phyloP scores from a whole-genome alignment of 495 filamentous ascomycete genomes.

The Daldinia caldariorum region DNA sequence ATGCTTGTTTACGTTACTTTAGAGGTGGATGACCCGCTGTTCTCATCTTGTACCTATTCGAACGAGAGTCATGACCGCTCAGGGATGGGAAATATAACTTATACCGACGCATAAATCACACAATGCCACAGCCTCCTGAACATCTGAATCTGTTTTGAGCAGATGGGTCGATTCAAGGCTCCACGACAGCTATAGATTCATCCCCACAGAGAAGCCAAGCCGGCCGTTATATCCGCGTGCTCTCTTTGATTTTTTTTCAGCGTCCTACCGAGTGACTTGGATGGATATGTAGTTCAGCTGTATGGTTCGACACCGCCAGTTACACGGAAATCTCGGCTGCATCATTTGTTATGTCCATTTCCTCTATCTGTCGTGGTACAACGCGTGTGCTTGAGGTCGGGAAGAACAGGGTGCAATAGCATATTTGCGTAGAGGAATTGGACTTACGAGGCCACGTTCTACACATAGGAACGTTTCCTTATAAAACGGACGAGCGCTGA shows the following conservation, averaged over 20 bases:
- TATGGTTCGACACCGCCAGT: conserved; percentile 27
- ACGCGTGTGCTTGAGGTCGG: conserved; percentile 12
- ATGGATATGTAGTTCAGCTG: neutral
- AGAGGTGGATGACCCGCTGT: conserved; percentile 14
- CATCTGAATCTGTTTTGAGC: conserved; percentile 24
- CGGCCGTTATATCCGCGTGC: conserved; percentile 13
- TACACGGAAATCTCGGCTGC: conserved; percentile 22
- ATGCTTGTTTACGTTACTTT: neutral
- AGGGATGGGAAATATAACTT: conserved; percentile 1
- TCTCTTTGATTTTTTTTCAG: neutral
- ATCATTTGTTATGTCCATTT: conserved; percentile 12
- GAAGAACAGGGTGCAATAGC: neutral
- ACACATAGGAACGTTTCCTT: conserved; percentile 17
- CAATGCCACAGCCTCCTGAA: conserved; percentile 5
- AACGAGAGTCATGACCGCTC: conserved; percentile 16
- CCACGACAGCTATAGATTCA: conserved; percentile 29
- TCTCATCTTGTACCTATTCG: conserved; percentile 12
- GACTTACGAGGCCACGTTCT: conserved; percentile 6
- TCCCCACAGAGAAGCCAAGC: conserved; percentile 23
- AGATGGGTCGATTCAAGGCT: conserved; percentile 25
- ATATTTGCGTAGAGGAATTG: conserved; percentile 4
- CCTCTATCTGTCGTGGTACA: conserved; percentile 16
- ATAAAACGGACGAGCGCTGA: conserved; percentile 35
- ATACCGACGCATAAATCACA: conserved; percentile 22
- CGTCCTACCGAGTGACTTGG: conserved; percentile 25